phyloP scores from a whole-genome alignment of 2,329 filamentous ascomycete genomes.

The Curvularia hawaiiensis region DNA sequence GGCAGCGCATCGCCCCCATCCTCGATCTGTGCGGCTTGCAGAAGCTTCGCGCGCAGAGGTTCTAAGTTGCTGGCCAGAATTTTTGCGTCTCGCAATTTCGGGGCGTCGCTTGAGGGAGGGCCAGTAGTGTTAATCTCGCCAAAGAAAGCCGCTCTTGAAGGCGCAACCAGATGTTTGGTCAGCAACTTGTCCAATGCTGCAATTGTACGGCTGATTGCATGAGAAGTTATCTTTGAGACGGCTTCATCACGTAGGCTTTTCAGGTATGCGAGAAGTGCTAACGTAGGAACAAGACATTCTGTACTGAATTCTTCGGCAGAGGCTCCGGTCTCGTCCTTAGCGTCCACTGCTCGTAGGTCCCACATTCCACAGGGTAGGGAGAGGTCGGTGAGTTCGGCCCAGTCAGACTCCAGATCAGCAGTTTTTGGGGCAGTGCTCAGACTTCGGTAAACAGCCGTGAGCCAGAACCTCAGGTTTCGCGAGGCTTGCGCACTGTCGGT shows the following conservation, averaged over 20 bases:
- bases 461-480: conserved; percentile 45
- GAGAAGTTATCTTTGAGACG: not conserved
- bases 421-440: conserved; percentile 5
- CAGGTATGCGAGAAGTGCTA: conserved; percentile 33
- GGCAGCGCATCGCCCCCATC: conserved; percentile 34
- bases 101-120: not conserved
- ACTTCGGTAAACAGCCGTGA: conserved; percentile 32
- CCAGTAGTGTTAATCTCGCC: conserved; percentile 16
- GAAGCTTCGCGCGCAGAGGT: conserved; percentile 37
- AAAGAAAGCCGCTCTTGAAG: conserved; percentile 48
- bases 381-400: conserved; percentile 26
- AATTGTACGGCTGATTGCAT: conserved; percentile 16
- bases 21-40: conserved; percentile 40
- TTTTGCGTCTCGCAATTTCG: conserved; percentile 19
- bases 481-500: conserved; percentile 44
- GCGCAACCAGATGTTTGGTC: conserved; percentile 51
- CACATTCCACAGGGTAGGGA: conserved; percentile 39
- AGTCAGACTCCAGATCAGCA: not conserved
- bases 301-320: conserved; percentile 45
- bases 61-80: conserved; percentile 28
- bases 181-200: conserved; percentile 45
- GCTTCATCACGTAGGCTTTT: conserved; percentile 9
- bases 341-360: conserved; percentile 39
- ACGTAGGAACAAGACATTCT: conserved; percentile 44
- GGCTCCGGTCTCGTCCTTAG: conserved; percentile 32